Evolutionary conservation across 2,329 filamentous ascomycete species (phyloP).

Genomic region (Parasarocladium wereldwijsianum): DNA sequence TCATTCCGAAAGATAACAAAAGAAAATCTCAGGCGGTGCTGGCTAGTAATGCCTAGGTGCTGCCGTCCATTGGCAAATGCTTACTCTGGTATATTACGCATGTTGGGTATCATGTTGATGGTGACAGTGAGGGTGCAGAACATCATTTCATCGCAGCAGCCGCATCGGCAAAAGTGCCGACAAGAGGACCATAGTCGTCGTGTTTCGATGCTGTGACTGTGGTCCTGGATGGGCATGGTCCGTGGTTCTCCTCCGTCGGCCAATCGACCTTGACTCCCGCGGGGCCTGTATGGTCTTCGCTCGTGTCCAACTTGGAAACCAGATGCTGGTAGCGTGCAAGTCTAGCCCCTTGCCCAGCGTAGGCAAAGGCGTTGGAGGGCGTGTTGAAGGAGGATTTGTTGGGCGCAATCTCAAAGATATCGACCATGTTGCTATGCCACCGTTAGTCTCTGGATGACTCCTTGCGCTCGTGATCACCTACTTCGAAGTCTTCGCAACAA

Average conservation of each 20-base stretch:
- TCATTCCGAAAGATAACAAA: too few relatives aligned
- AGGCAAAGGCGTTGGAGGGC: constrained; percentile 24
- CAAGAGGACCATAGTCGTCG: constrained; percentile 27
- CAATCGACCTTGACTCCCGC: constrained; percentile 38
- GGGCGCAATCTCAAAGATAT: constrained; percentile 52
- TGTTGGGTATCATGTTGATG: too few relatives aligned
- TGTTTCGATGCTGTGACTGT: constrained; percentile 27
- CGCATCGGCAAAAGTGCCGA: constrained; percentile 47
- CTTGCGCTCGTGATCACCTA: constrained; percentile 18
- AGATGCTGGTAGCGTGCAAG: constrained; percentile 46
- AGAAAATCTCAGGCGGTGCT: too few relatives aligned
- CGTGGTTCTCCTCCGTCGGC: constrained; percentile 37
- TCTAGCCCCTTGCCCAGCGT: constrained; percentile 39
- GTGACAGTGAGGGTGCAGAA: too few relatives aligned
- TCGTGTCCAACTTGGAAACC: constrained; percentile 40
- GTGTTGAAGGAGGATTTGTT: constrained; percentile 21
- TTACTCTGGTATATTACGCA: too few relatives aligned
- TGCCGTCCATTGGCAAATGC: too few relatives aligned
- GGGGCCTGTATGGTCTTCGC: constrained; percentile 20
- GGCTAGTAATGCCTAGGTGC: too few relatives aligned
- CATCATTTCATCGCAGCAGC: constrained; percentile 36
- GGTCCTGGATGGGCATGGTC: too few relatives aligned
- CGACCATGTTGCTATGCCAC: constrained; percentile 47
- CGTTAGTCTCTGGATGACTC: constrained; percentile 2
- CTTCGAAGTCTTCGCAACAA: constrained; percentile 51